Evolutionary conservation across 352 stramenopile genomes (phyloP), one percentile per base, ranked within the genome.

Genomic region (Thalassiosira delicatula): DNA sequence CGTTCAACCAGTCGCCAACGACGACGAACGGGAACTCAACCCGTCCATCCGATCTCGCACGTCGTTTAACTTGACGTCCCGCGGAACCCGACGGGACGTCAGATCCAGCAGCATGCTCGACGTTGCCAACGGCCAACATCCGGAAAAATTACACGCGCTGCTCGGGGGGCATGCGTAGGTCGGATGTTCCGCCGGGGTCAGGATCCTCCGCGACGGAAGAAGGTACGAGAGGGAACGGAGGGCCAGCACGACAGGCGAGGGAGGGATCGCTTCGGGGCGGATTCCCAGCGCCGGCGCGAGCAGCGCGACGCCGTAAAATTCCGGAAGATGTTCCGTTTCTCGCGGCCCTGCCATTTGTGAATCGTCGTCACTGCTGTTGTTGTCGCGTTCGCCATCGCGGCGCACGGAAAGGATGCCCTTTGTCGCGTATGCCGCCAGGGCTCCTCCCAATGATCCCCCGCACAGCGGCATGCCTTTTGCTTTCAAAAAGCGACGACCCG

Each of bases 71-170:
- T n/a, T n/a, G n/a, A n/a, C n/a, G n/a, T n/a, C n/a, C n/a, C n/a
- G n/a, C n/a, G 56, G 61, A 21, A 91, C 60, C 17, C 4, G 12
- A 19, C 49, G 23, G 3, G 75, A 77, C 35, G 83, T 90, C 2
- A 86, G 7, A 73, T 90, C 86, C 29, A 91, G 60, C 23, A 91
- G 68, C 51, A 88, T 81, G 35, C 83, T 88, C 2, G 76, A 85
- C 30, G 81, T 90, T 32, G 67, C 71, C 21, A 91, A 63, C n/a
- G 86, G 86, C 86, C 86, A 91, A 37, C 74, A 35, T 11, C 86
- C 86, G 17, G 23, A 53, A 67, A 77, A 91, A 46, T 91, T 91
- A 1, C 86, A 75, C 2, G 33, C 75, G 12, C 67, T 78, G 27
- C 9, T 70, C 0, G 60, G 23, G 29, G 86, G 86, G 59, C 70